Conservation (phyloP, 345 rosid genomes). For the rapeseed (Brassica napus) region DNA sequence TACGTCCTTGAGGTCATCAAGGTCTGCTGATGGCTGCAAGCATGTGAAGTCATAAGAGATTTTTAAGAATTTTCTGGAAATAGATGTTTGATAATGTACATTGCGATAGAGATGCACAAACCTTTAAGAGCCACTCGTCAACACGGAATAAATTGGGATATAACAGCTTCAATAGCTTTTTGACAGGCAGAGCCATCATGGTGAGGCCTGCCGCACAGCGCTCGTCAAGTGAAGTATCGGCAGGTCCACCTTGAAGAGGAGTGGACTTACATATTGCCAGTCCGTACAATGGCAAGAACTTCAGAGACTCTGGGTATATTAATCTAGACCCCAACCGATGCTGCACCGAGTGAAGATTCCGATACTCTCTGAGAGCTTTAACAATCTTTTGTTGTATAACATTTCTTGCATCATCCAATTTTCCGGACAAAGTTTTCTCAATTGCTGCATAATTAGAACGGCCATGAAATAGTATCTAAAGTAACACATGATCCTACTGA, state of each 20-base stretch:
- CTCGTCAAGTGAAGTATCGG: constrained; percentile 85
- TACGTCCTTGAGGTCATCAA: constrained; percentile 41
- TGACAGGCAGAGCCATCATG: constrained; percentile 91
- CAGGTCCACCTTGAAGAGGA: constrained; percentile 86
- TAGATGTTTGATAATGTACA: neutral
- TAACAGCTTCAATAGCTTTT: constrained; percentile 76
- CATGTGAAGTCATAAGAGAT: constrained; percentile 18
- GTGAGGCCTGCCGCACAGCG: constrained; percentile 93
- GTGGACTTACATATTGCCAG: constrained; percentile 82
- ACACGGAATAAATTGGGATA: constrained; percentile 85
- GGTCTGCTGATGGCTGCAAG: constrained; percentile 62
- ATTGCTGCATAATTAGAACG: constrained; percentile 64
- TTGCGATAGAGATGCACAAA: constrained; percentile 21
- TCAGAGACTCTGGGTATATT: constrained; percentile 92
- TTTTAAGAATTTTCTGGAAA: neutral
- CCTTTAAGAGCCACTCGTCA: constrained; percentile 85
- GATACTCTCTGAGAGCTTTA: constrained; percentile 87
- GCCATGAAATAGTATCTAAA: constrained; percentile 24
- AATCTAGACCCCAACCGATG: constrained; percentile 94
- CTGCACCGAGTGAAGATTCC: constrained; percentile 86
- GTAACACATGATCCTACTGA: constrained; percentile 18
- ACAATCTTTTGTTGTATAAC: constrained; percentile 75
- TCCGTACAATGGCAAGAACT: constrained; percentile 80
- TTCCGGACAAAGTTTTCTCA: constrained; percentile 82
- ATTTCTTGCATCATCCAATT: constrained; percentile 92